Percentiles rank a stretch among this genome's conserved stretches.
Evolutionary conservation across 2,329 filamentous ascomycete genomes (phyloP).

Genomic region (Monilinia fructicola): DNA sequence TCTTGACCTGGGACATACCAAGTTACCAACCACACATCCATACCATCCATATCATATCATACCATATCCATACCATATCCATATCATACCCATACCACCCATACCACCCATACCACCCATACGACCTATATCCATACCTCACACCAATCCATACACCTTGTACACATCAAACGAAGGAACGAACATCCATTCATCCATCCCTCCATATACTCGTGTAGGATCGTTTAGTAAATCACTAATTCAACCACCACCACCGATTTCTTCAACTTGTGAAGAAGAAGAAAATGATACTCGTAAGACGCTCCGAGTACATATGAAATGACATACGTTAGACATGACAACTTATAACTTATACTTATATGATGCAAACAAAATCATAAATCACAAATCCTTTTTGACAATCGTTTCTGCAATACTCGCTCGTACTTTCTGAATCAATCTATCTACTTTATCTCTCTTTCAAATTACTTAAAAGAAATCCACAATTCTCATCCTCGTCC

Average conservation of each 20-base stretch:
- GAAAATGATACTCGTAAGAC: not conserved
- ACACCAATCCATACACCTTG: too few species aligned
- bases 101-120: too few species aligned
- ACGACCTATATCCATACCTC: too few species aligned
- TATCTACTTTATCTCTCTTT: too few species aligned
- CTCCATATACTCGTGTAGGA: too few species aligned
- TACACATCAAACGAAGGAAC: too few species aligned
- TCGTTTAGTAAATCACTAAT: not conserved
- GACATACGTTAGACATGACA: not conserved
- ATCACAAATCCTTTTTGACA: not conserved
- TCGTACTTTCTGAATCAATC: not conserved
- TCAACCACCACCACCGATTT: not conserved
- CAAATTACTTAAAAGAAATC: slow-evolving; percentile 4
- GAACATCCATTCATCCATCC: too few species aligned
- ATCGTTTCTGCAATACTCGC: not conserved
- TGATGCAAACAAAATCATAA: not conserved
- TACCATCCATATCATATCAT: too few species aligned
- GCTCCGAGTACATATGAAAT: not conserved
- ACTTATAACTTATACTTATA: too few species aligned
- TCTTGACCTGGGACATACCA: not conserved
- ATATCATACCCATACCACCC: too few species aligned
- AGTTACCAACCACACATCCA: too few species aligned
- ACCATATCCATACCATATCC: too few species aligned
- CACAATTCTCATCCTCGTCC: slow-evolving; percentile 1
- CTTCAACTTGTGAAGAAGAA: not conserved